Base-by-base conservation (phyloP, 352 stramenopile genomes). In the Pythium dissotocum region DNA sequence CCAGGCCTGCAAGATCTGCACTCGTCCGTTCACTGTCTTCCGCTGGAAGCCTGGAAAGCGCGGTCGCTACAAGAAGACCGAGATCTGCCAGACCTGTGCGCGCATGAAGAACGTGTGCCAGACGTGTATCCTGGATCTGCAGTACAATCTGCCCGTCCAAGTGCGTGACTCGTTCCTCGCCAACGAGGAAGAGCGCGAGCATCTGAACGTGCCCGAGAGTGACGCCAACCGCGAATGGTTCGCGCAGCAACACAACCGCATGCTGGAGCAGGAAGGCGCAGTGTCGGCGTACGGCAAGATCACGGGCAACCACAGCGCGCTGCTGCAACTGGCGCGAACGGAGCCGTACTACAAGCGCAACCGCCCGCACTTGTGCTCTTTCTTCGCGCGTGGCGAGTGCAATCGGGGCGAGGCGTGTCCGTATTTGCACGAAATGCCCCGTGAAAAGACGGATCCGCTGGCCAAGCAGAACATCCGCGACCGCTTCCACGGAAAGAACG, bases 41-140 rank as follows among this genome's bases (percentile, higher is more conserved):
- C 92, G 95, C 61, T 99, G 96, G 96, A 98, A 99, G 75, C 96
- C 97, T 12, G 97, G 97, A 60, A 98, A 98, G 42, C 94, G 97
- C 54, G 97, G 94, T 35, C 92, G 97, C 32, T 98, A 99, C 79
- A 99, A 99, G 82, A 97, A 97, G 83, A 99, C 98, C 13, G 93
- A 97, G 80, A 98, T 99, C 63, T 99, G 98, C 77, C 91, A 98
- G 63, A 98, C 86, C 16, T 99, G 97, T 78, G 94, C 98, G n/a
- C 96, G 98, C 74, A 97, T 98, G 73, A 99, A 99, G 79, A 99
- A 99, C 80, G 96, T 99, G 6, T 99, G 98, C 78, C 98, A 99
- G 84, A 98, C 97, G 0, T 99, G 98, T 65, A 96, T 99, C 52
- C 91, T 99, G 58, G 98, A 99, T 79, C 79, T 99, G 68, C 95